Conservation (phyloP, 192 early-diverging fungal genomes). For the Endogone sp. region DNA sequence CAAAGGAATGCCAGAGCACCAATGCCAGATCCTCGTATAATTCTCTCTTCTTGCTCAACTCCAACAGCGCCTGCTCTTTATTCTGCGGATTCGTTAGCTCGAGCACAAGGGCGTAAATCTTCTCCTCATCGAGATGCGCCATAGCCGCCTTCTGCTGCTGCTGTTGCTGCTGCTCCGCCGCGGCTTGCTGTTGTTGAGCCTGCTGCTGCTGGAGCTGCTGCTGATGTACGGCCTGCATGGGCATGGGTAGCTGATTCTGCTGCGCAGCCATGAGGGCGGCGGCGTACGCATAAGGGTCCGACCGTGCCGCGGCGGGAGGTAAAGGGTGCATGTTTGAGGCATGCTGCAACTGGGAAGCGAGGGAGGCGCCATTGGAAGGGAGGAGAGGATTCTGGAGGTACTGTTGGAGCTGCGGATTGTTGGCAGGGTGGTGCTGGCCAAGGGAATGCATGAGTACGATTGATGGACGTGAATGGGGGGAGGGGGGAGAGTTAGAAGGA, state of each 20-base stretch:
- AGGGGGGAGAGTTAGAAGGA: no score
- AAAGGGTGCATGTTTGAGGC: neutral
- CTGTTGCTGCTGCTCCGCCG: conserved; percentile 28
- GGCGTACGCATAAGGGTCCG: conserved; percentile 18
- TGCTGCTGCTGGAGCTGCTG: conserved; percentile 24
- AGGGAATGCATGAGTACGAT: conserved; percentile 17
- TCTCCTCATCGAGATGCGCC: conserved; percentile 66
- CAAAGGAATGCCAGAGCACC: conserved; percentile 97
- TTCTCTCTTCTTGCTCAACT: conserved; percentile 92
- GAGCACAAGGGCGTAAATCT: conserved; percentile 84
- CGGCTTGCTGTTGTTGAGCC: conserved; percentile 25
- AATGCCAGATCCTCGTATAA: conserved; percentile 94
- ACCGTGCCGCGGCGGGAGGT: neutral
- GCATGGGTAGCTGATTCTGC: conserved; percentile 10
- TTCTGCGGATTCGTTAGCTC: conserved; percentile 73
- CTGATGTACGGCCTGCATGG: conserved; percentile 6
- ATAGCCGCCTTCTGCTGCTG: conserved; percentile 37
- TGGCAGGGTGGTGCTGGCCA: conserved; percentile 12
- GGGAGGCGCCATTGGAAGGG: conserved; percentile 11
- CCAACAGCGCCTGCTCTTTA: conserved; percentile 89
- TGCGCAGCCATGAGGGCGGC: conserved; percentile 4
- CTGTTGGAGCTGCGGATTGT: conserved; percentile 44
- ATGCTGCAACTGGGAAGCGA: conserved; percentile 23
- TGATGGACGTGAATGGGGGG: no score
- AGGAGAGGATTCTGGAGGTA: conserved; percentile 24